phyloP scores from a whole-genome alignment of 306 rosid species.

The Senna siamea region DNA sequence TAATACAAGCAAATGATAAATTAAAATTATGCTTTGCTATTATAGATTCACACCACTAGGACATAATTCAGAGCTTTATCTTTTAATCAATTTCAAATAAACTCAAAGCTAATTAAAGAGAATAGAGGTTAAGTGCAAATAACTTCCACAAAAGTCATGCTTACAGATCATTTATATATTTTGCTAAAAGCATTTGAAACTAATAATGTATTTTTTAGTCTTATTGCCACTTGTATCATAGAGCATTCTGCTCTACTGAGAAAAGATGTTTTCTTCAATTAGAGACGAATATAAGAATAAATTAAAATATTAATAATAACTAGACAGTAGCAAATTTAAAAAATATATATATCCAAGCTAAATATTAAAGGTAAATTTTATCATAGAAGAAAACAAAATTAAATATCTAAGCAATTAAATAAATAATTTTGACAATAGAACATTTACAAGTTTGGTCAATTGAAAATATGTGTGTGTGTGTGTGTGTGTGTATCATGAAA shows the following conservation, averaged over 20 bases:
- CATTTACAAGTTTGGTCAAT: conserved; percentile 8
- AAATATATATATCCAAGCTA: conserved; percentile 20
- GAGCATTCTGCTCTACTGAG: background rate
- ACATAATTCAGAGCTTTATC: background rate
- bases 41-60: background rate
- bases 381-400: conserved; percentile 15
- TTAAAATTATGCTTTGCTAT: conserved; percentile 12
- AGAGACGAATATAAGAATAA: background rate
- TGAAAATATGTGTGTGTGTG: too few relatives aligned
- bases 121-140: conserved; percentile 13
- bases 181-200: background rate
- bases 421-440: background rate
- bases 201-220: too few relatives aligned
- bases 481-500: too few relatives aligned
- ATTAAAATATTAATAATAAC: conserved; percentile 8
- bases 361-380: background rate
- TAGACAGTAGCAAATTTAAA: conserved; percentile 6
- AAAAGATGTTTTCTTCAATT: background rate
- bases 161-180: background rate
- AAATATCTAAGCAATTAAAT: background rate
- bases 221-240: background rate
- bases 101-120: conserved; percentile 15
- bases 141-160: background rate
- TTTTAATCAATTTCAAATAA: conserved; percentile 7
- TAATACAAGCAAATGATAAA: conserved; percentile 16